phyloP scores from a whole-genome alignment of 2,329 filamentous ascomycete species.

The Blastomyces silverae region DNA sequence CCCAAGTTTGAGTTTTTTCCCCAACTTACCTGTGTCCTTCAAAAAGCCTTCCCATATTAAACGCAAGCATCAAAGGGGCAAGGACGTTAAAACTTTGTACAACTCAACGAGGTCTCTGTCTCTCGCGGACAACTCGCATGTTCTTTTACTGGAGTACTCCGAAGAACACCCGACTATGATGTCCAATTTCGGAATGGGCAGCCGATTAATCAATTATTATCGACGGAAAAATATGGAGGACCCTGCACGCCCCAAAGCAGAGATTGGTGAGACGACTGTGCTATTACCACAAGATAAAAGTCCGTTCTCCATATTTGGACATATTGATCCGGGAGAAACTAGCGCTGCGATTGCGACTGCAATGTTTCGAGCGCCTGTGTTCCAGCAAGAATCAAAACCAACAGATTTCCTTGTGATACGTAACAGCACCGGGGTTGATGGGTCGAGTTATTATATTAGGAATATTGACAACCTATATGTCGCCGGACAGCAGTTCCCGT shows the following conservation, averaged over 20 bases:
- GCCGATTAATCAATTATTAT: conserved; percentile 93
- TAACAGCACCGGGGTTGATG: conserved; percentile 70
- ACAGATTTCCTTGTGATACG: conserved; percentile 85
- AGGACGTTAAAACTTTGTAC: conserved; percentile 71
- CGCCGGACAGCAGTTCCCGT: conserved; percentile 89
- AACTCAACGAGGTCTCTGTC: conserved; percentile 73
- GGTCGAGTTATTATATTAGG: conserved; percentile 72
- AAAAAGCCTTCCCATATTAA: conserved; percentile 66
- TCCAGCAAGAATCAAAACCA: conserved; percentile 68
- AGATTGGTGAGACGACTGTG: conserved; percentile 82
- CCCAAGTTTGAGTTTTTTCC: conserved; percentile 65
- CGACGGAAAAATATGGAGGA: conserved; percentile 76
- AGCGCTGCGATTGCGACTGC: conserved; percentile 88
- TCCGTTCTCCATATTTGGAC: conserved; percentile 90
- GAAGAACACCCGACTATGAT: conserved; percentile 87
- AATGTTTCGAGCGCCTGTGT: conserved; percentile 92
- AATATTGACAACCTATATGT: conserved; percentile 87
- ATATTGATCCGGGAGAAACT: conserved; percentile 82
- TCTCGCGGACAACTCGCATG: conserved; percentile 79
- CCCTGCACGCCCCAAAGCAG: conserved; percentile 64
- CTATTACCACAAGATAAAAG: conserved; percentile 91
- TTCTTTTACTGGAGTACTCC: conserved; percentile 87
- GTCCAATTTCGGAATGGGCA: conserved; percentile 97
- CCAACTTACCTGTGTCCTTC: conserved; percentile 64
- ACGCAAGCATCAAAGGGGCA: conserved; percentile 74